Evolutionary conservation across 257 asterid species (phyloP).

Genomic region (Ehretia macrophylla): DNA sequence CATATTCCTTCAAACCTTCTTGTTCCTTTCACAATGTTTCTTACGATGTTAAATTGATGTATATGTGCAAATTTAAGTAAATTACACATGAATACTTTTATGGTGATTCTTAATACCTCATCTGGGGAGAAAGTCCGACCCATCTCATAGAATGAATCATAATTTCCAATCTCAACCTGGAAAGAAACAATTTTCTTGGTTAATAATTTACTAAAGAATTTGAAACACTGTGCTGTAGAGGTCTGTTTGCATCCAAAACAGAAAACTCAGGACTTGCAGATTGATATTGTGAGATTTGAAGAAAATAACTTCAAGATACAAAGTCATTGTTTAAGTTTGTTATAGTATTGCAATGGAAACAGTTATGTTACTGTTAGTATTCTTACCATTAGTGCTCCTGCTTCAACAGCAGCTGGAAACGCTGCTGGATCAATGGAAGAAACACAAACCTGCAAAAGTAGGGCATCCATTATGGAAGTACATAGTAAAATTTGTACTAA

Average conservation of each 20-base stretch:
- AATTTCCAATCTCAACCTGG: conserved; percentile 89
- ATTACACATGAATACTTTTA: background rate
- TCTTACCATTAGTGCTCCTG: conserved; percentile 83
- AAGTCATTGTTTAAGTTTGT: too few relatives aligned
- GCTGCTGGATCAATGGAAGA: conserved; percentile 85
- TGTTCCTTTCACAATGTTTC: background rate
- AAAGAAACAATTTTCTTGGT: conserved; percentile 5
- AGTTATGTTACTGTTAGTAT: too few relatives aligned
- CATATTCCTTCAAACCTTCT: background rate
- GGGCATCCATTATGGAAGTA: background rate
- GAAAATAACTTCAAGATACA: too few relatives aligned
- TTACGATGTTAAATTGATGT: background rate
- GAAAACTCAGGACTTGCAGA: too few relatives aligned
- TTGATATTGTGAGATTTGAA: background rate
- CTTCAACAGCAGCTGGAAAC: conserved; percentile 82
- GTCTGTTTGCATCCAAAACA: too few relatives aligned
- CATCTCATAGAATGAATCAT: conserved; percentile 79
- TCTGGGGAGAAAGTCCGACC: conserved; percentile 71
- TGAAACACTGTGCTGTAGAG: too few relatives aligned
- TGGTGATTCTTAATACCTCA: conserved; percentile 39
- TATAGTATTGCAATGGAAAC: background rate
- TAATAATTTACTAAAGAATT: background rate
- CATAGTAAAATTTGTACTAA: background rate
- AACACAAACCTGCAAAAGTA: conserved; percentile 64
- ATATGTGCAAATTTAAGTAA: background rate